Base-by-base conservation (phyloP, 2,329 filamentous ascomycete genomes). In the Colletotrichum zoysiae region DNA sequence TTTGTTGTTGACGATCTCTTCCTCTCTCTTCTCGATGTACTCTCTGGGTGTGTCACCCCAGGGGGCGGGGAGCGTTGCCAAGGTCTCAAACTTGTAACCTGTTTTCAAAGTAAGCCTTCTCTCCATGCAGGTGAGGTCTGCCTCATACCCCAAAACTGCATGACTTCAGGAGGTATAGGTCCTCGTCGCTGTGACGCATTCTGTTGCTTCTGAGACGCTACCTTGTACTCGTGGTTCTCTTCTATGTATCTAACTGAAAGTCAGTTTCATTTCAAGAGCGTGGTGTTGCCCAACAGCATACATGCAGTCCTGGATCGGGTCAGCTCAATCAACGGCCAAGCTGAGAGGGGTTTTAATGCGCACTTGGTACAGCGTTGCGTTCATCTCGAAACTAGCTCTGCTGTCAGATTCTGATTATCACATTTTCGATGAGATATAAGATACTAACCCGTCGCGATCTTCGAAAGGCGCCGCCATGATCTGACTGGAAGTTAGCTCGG, bases 31-130 rank as follows among this genome's bases (percentile, higher is more conserved):
- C 79, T 97, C 95, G 74, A 99, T 98, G 70, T 91, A 90, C 1
- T 93, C 91, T 67, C 93, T 89, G 0, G 90, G 84, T 0, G 90
- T 92, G 68, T 92, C 88, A 65, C 88, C 90, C 91, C 95, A 98
- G 0, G 92, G 88, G 2, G 86, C 83, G 2, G 93, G 91, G 5
- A 98, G 83, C 2, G 96, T 91, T 8, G 91, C 90, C 1, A 99
- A 82, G 0, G 94, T 93, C 81, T 99, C 96, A 77, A 99, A 99
- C 80, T 99, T 99, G 84, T 99, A 99, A 46, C 95, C 94, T 95
- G 74, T 16, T 57, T 35, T 26, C 46, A 18, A 30, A 3, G 50
- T n/a, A 40, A 12, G 44, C 63, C 63, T 64, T 56, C 71, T 70
- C 71, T 56, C 33, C 20, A 2, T 42, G 26, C 23, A 18, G 38